Conservation (phyloP, 768 basidiomycete species). For the Rhodotorula taiwanensis region DNA sequence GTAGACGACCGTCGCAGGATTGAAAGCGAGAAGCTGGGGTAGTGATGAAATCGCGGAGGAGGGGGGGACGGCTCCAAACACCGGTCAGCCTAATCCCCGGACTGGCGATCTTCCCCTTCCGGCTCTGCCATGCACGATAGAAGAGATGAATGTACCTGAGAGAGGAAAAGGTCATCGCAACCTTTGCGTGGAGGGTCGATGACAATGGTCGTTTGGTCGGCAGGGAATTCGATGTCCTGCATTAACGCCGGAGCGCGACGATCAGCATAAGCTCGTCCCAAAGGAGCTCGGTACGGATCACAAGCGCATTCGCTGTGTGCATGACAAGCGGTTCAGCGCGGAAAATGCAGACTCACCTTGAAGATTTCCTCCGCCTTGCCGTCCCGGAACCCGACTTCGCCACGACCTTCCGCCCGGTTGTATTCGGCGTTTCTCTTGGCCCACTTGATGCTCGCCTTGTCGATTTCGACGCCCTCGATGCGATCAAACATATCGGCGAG, state of each 20-base stretch:
- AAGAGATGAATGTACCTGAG: too few species aligned
- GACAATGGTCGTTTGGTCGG: slow-evolving; percentile 60
- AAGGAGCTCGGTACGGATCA: neutral
- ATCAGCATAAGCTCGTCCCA: neutral
- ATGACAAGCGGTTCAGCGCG: slow-evolving; percentile 36
- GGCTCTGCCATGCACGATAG: too few species aligned
- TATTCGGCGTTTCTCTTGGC: slow-evolving; percentile 48
- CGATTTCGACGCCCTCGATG: slow-evolving; percentile 86
- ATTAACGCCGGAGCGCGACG: neutral
- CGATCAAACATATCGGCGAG: slow-evolving; percentile 65
- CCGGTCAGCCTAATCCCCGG: too few species aligned
- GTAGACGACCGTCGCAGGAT: slow-evolving; percentile 54
- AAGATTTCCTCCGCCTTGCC: slow-evolving; percentile 89
- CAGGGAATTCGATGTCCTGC: slow-evolving; percentile 53
- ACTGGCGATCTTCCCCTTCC: too few species aligned
- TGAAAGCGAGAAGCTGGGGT: slow-evolving; percentile 68
- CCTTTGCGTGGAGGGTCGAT: slow-evolving; percentile 94
- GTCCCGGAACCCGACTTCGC: slow-evolving; percentile 53
- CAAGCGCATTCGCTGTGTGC: too few species aligned
- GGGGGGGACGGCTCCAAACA: too few species aligned
- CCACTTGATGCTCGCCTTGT: slow-evolving; percentile 47
- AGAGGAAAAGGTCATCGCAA: slow-evolving; percentile 64
- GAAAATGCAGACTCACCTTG: slow-evolving; percentile 49
- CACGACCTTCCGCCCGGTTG: slow-evolving; percentile 52
- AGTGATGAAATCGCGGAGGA: neutral